Evolutionary conservation across 2,329 filamentous ascomycete species (phyloP).

Genomic region (Epicoccum sorghinum): DNA sequence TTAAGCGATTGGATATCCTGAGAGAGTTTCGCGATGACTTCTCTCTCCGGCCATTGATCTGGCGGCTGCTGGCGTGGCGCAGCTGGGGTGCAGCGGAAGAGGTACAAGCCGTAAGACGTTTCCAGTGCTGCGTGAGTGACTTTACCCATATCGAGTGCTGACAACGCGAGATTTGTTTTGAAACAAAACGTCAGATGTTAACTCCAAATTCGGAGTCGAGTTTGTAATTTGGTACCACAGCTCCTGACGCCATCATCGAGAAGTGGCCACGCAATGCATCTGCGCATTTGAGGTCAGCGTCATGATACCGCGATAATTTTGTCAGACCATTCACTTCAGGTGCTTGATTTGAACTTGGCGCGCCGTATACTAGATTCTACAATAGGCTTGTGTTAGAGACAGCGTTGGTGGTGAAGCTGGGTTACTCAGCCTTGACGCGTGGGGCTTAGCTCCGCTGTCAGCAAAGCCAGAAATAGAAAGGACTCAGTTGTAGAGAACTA

Average conservation of each 20-base stretch:
- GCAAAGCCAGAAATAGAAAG: slow-evolving; percentile 34
- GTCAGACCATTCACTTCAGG: background rate
- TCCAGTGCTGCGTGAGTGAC: background rate
- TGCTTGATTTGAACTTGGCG: background rate
- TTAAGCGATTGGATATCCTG: slow-evolving; percentile 21
- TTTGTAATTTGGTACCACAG: too few species aligned
- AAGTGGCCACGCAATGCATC: background rate
- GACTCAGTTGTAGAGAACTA: slow-evolving; percentile 3
- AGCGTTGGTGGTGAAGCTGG: slow-evolving; percentile 13
- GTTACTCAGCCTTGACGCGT: slow-evolving; percentile 19
- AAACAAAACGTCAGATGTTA: background rate
- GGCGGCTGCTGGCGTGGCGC: slow-evolving; percentile 21
- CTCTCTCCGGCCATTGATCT: slow-evolving; percentile 16
- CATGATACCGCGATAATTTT: background rate
- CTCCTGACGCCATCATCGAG: too few species aligned
- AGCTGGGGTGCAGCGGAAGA: slow-evolving; percentile 12
- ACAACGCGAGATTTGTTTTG: background rate
- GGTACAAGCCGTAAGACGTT: slow-evolving; percentile 11
- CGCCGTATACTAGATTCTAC: slow-evolving; percentile 2
- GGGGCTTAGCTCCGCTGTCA: slow-evolving; percentile 27
- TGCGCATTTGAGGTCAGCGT: background rate
- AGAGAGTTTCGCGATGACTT: background rate
- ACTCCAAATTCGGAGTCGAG: background rate
- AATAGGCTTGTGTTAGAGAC: slow-evolving; percentile 3
- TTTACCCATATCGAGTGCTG: background rate